These are phyloP conservation scores for Candida suzukii DNA, from an alignment of 805 yeast species.

Conservation along the genomic window DNA sequence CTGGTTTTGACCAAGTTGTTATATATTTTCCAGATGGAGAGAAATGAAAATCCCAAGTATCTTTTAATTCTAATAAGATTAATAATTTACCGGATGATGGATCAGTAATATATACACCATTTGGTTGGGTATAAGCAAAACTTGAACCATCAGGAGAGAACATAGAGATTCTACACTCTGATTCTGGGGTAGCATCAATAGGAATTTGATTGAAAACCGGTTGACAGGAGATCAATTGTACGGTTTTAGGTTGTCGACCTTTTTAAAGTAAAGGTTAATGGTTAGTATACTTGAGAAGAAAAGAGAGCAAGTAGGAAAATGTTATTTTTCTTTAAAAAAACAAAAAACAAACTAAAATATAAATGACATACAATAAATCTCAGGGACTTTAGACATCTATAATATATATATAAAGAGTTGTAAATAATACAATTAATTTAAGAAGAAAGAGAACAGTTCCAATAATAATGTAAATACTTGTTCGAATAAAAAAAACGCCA, in stretches of 20 bases:
- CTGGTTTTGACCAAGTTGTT: slow-evolving; percentile 87
- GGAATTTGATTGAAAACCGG: slow-evolving; percentile 29
- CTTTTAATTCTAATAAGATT: slow-evolving; percentile 46
- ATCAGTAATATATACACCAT: slow-evolving; percentile 47
- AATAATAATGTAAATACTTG: slow-evolving; percentile 27
- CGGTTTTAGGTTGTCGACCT: slow-evolving; percentile 53
- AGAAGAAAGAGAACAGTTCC: no score
- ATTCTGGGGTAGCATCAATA: slow-evolving; percentile 22
- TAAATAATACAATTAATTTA: not conserved
- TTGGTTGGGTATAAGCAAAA: slow-evolving; percentile 70
- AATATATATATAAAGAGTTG: not conserved
- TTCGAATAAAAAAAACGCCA: slow-evolving; percentile 37
- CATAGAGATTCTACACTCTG: slow-evolving; percentile 53
- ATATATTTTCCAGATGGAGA: slow-evolving; percentile 83
- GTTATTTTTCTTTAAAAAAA: no score
- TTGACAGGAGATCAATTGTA: slow-evolving; percentile 44
- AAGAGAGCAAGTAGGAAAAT: no score
- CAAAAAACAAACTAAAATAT: not conserved
- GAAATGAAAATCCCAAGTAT: slow-evolving; percentile 75
- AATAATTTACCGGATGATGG: slow-evolving; percentile 44
- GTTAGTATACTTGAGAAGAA: no score
- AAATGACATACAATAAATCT: slow-evolving; percentile 16
- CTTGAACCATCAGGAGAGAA: slow-evolving; percentile 63
- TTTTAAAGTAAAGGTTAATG: not conserved
- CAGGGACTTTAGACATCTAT: slow-evolving; percentile 19